A percentile compares a stretch with the other conserved stretches of the same genome.
These are phyloP conservation scores for Penicillium sp. DNA, from an alignment of 2,329 filamentous ascomycete genomes.

Conservation along the genomic window DNA sequence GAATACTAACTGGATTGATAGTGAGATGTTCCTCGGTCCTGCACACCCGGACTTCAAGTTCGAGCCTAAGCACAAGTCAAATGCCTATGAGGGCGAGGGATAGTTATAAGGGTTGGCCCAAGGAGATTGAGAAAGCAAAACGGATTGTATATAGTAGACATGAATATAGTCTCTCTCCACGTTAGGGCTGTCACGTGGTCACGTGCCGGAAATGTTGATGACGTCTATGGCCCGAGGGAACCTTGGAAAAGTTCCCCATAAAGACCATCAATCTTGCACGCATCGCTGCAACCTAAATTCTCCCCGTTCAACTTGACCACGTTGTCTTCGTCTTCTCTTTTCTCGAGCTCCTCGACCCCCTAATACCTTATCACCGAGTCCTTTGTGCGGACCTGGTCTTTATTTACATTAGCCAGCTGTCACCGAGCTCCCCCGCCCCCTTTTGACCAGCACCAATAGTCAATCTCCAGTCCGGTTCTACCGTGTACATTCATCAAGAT, in stretches of 20 bases:
- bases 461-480: slow-evolving; percentile 1
- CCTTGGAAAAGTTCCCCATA: slow-evolving; percentile 19
- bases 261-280: slow-evolving; percentile 56
- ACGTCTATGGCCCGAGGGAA: slow-evolving; percentile 27
- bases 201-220: slow-evolving; percentile 25
- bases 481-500: slow-evolving; percentile 44
- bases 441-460: slow-evolving; percentile 14
- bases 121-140: not conserved
- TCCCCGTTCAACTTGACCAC: slow-evolving; percentile 8
- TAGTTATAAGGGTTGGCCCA: slow-evolving; percentile 4
- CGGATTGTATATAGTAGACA: slow-evolving; percentile 2
- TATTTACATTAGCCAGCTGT: slow-evolving; percentile 17
- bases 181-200: slow-evolving; percentile 5
- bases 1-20: slow-evolving; percentile 35
- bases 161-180: not conserved
- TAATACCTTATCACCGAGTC: not conserved
- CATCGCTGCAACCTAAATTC: slow-evolving; percentile 37
- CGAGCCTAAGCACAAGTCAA: slow-evolving; percentile 95
- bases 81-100: slow-evolving; percentile 73
- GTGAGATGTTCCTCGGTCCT: slow-evolving; percentile 95
- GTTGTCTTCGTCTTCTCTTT: not conserved
- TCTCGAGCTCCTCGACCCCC: not conserved
- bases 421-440: slow-evolving; percentile 14
- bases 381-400: slow-evolving; percentile 7
- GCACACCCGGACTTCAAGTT: slow-evolving; percentile 88